Conservation (phyloP, 2,329 filamentous ascomycete species). For the Aureobasidium namibiae region DNA sequence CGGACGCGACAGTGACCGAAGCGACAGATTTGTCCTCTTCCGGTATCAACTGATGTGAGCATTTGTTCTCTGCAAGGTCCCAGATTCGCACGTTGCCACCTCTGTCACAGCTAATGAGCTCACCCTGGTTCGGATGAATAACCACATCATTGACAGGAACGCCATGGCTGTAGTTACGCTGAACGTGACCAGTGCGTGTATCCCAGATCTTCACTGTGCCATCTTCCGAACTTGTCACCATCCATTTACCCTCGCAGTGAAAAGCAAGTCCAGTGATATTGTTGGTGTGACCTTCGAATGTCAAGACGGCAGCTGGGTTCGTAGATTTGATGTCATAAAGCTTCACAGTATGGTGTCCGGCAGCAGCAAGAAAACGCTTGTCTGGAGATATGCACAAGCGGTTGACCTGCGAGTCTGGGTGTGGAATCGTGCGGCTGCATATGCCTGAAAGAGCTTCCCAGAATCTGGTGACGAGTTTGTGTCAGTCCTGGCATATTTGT, state of each 20-base stretch:
- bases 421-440: slow-evolving; percentile 94
- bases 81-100: slow-evolving; percentile 89
- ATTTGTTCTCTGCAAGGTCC: slow-evolving; percentile 95
- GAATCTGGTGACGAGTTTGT: slow-evolving; percentile 52
- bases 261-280: slow-evolving; percentile 97
- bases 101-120: slow-evolving; percentile 93
- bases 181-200: slow-evolving; percentile 73
- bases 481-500: slow-evolving; percentile 1
- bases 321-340: slow-evolving; percentile 98
- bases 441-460: slow-evolving; percentile 98
- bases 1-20: slow-evolving; percentile 90
- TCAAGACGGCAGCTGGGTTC: slow-evolving; percentile 88
- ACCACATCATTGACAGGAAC: slow-evolving; percentile 93
- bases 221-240: slow-evolving; percentile 96
- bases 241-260: slow-evolving; percentile 99
- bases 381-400: slow-evolving; percentile 96
- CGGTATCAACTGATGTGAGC: slow-evolving; percentile 89
- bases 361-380: slow-evolving; percentile 86
- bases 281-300: slow-evolving; percentile 89
- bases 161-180: slow-evolving; percentile 87
- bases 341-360: slow-evolving; percentile 79
- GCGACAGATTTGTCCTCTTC: slow-evolving; percentile 91
- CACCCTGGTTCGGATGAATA: slow-evolving; percentile 98
- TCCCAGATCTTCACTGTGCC: slow-evolving; percentile 98
- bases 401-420: slow-evolving; percentile 97